Percentiles rank a stretch among this genome's conserved stretches.
These are phyloP conservation scores for Trapa incisa DNA, from an alignment of 345 rosid genomes.

Conservation along the genomic window DNA sequence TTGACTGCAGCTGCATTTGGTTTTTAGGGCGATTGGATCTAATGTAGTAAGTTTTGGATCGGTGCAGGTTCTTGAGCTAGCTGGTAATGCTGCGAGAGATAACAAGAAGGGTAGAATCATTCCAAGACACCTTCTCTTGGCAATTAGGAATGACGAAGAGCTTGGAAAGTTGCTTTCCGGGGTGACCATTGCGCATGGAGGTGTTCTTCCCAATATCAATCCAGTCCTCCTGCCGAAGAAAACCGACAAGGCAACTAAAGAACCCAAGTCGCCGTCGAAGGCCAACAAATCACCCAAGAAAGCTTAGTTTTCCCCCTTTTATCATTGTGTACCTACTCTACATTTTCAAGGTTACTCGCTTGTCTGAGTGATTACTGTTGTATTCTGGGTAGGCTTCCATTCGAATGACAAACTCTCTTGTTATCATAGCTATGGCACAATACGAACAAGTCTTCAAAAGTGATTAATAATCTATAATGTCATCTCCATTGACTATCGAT, in stretches of 20 bases:
- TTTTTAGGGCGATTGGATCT: too few species aligned
- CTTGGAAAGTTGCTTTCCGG: slow-evolving; percentile 54
- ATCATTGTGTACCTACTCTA: too few species aligned
- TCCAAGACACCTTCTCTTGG: slow-evolving; percentile 52
- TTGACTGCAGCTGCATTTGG: too few species aligned
- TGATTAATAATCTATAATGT: too few species aligned
- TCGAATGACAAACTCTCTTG: too few species aligned
- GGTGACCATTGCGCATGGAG: slow-evolving; percentile 66
- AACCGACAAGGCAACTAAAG: slow-evolving; percentile 30
- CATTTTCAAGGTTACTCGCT: too few species aligned
- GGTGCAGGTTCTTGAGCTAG: slow-evolving; percentile 50
- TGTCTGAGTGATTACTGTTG: too few species aligned
- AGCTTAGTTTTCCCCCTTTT: slow-evolving; percentile 9
- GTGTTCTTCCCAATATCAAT: slow-evolving; percentile 61
- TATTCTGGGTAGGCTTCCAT: too few species aligned
- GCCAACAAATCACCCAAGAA: slow-evolving; percentile 51
- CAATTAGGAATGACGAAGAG: slow-evolving; percentile 66
- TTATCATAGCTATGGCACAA: too few species aligned
- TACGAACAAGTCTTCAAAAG: too few species aligned
- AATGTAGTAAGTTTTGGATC: neutral
- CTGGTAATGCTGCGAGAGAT: slow-evolving; percentile 66
- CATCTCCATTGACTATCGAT: too few species aligned
- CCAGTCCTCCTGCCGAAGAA: slow-evolving; percentile 59
- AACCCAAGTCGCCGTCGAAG: slow-evolving; percentile 54
- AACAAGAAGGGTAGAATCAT: slow-evolving; percentile 66